These are phyloP conservation scores for Leccinum ochraceum DNA, from an alignment of 768 basidiomycete species.

Conservation along the genomic window DNA sequence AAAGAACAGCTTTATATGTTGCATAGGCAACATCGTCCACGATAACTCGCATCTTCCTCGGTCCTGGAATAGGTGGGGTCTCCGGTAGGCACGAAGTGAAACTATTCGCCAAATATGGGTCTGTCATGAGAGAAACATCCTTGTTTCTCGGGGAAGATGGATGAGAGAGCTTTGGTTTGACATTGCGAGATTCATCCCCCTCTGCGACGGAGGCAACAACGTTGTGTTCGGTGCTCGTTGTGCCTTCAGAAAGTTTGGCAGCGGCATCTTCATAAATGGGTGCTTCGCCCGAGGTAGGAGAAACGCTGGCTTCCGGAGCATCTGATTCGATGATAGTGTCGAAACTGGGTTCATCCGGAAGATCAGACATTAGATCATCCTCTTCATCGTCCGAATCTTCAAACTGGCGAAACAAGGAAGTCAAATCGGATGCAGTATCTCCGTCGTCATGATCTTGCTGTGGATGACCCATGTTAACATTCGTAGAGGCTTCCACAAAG, in stretches of 20 bases:
- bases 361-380: constrained; percentile 41
- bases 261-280: constrained; percentile 9
- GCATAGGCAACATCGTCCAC: constrained; percentile 60
- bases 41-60: constrained; percentile 52
- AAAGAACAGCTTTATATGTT: constrained; percentile 68
- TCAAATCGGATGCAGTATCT: constrained; percentile 55
- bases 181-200: constrained; percentile 29
- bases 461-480: constrained; percentile 28
- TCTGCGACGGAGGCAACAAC: background rate
- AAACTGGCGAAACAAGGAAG: constrained; percentile 34
- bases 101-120: constrained; percentile 5
- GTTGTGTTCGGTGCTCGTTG: background rate
- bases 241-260: constrained; percentile 4
- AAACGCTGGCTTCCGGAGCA: constrained; percentile 7
- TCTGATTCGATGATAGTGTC: constrained; percentile 31
- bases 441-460: constrained; percentile 35
- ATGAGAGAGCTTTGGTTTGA: constrained; percentile 37
- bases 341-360: constrained; percentile 34
- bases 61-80: constrained; percentile 37
- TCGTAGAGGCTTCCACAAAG: constrained; percentile 58
- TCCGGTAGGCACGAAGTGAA: background rate
- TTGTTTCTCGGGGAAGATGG: constrained; percentile 41
- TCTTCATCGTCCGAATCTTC: constrained; percentile 58
- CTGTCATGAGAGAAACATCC: constrained; percentile 21
- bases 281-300: background rate